Conservation (phyloP, 495 filamentous ascomycete genomes). For the Aspergillus carlsbadensis region DNA sequence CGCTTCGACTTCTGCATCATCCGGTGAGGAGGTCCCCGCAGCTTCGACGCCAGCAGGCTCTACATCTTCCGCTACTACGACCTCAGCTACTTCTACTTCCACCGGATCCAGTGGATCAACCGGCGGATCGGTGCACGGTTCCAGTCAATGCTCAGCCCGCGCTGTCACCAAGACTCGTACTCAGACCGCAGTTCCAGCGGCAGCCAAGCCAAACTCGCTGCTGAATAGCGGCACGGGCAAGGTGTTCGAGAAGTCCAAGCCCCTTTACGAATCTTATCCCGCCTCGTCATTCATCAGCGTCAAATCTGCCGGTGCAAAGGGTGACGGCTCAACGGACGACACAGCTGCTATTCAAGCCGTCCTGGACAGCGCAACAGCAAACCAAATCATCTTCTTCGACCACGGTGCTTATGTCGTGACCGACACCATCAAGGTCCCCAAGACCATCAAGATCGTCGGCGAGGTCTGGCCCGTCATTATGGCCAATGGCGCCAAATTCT, state of each 20-base stretch:
- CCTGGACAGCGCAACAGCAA: conserved; percentile 56
- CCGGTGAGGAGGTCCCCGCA: background rate
- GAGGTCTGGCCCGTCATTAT: conserved; percentile 91
- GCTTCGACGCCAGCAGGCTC: background rate
- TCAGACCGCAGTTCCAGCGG: conserved; percentile 36
- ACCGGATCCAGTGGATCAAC: no score
- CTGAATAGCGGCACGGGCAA: conserved; percentile 38
- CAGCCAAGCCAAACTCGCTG: conserved; percentile 38
- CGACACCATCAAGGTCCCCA: conserved; percentile 77
- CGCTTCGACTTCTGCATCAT: background rate
- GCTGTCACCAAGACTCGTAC: conserved; percentile 35
- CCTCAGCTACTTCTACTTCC: background rate
- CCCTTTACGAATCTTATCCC: conserved; percentile 58
- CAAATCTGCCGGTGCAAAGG: conserved; percentile 73
- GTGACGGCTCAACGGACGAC: conserved; percentile 65
- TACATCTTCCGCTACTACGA: background rate
- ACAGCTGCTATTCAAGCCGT: conserved; percentile 66
- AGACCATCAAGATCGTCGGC: conserved; percentile 67
- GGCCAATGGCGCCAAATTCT: conserved; percentile 71
- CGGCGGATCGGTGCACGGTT: conserved; percentile 13
- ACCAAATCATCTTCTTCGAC: conserved; percentile 84
- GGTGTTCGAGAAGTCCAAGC: conserved; percentile 66
- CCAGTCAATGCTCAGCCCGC: conserved; percentile 33
- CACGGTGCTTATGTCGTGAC: conserved; percentile 87
- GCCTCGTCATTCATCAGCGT: conserved; percentile 63